Evolutionary conservation across 371 early-diverging fungal genomes (phyloP).

Genomic region (Actinomucor elegans): DNA sequence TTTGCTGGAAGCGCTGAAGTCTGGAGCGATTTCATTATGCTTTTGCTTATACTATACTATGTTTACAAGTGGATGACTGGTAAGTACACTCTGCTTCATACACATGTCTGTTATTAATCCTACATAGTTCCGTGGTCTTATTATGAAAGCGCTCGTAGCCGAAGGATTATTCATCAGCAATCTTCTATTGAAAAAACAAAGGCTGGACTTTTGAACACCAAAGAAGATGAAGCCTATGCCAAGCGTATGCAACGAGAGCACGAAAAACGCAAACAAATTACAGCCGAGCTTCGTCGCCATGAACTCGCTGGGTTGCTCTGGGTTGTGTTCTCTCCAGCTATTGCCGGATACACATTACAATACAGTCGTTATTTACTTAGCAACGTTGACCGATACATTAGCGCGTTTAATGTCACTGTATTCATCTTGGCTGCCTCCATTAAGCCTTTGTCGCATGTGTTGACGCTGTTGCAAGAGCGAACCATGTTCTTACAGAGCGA

Average conservation of each 20-base stretch:
- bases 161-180: conserved; percentile 42
- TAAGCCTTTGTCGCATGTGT: conserved; percentile 52
- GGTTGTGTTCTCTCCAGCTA: conserved; percentile 54
- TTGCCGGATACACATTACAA: conserved; percentile 60
- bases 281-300: conserved; percentile 52
- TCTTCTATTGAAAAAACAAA: conserved; percentile 1
- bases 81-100: conserved; percentile 24
- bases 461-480: conserved; percentile 50
- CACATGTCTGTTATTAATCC: too few species aligned
- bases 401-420: conserved; percentile 57
- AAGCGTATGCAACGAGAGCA: conserved; percentile 4
- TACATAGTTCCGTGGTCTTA: conserved; percentile 62
- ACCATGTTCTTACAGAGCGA: conserved; percentile 57
- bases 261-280: conserved; percentile 11
- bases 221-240: conserved; percentile 5
- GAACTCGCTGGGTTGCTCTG: conserved; percentile 54
- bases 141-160: conserved; percentile 61
- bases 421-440: conserved; percentile 63
- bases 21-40: conserved; percentile 68
- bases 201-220: background rate
- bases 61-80: conserved; percentile 73
- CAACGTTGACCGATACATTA: conserved; percentile 56
- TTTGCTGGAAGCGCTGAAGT: conserved; percentile 63
- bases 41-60: conserved; percentile 62
- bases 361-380: conserved; percentile 55